Base-by-base conservation (phyloP, 2,329 filamentous ascomycete species). In the Fusarium staphyleae region DNA sequence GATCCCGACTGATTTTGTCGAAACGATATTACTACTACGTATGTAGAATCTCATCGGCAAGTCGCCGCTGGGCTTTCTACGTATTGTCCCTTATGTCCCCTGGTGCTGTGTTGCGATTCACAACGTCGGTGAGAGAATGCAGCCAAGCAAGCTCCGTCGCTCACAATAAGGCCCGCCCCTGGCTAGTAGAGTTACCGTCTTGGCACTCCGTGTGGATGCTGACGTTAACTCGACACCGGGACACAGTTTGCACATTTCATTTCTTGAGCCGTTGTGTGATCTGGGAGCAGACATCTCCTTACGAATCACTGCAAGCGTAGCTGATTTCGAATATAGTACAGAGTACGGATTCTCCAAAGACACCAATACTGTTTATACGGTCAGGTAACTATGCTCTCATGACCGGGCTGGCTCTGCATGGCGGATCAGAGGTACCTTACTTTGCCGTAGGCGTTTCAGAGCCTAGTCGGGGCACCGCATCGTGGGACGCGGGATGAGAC, bases 401-500 rank as follows among this genome's bases (percentile, higher is more conserved):
- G 29, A 44, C 18, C 22, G 42, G 40, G 35, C 57, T 34, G 41
- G 40, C 18, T 55, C 42, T 51, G 43, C 47, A 41, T 48, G 52
- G 47, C 44, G 60, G 45, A 44, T 44, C 42, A 57, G 40, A 60
- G 34, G 43, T 24, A 24, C 22, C 48, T 43, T 35, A 43, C 42
- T 30, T 37, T 50, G 44, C 49, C 50, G 22, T 8, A 55, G 49
- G 47, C 39, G 65, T 67, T 67, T 67, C 65, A 67, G 49, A 59
- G 44, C 59, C 63, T 57, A 57, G 62, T 18, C 28, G 18, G 47
- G 18, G 36, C 42, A 40, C 46, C 29, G 48, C 47, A 48, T 52
- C 54, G 46, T 65, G 45, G 54, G 46, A 57, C 50, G 19, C 42
- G 58, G 53, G 55, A 53, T 57, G 46, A 47, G 51, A 53, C 51